phyloP scores from a whole-genome alignment of 2,329 filamentous ascomycete genomes.

The Knufia petricola region DNA sequence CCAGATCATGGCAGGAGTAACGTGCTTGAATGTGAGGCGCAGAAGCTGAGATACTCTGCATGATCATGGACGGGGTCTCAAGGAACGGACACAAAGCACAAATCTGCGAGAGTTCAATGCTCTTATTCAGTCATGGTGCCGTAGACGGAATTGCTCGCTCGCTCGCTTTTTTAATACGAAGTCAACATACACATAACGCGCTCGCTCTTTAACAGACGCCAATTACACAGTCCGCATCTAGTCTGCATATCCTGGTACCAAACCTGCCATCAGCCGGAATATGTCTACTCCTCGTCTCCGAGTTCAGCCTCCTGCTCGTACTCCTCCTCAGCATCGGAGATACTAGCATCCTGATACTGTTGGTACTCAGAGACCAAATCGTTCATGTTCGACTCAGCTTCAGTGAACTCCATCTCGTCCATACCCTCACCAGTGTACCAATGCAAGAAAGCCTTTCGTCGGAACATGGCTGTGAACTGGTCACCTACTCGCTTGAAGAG shows the following conservation, averaged over 20 bases:
- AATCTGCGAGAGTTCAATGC: too few species aligned
- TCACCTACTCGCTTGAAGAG: conserved; percentile 99
- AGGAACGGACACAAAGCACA: too few species aligned
- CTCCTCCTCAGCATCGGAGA: conserved; percentile 96
- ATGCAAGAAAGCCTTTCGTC: conserved; percentile 99
- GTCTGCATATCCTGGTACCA: too few species aligned
- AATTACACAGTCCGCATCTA: background rate
- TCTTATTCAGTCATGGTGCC: too few species aligned
- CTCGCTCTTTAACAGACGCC: background rate
- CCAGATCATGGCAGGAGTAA: too few species aligned
- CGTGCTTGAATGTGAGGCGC: too few species aligned
- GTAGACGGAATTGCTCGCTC: background rate
- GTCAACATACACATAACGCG: background rate
- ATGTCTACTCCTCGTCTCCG: conserved; percentile 19
- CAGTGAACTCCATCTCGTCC: conserved; percentile 99
- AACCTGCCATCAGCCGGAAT: background rate
- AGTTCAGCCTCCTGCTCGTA: conserved; percentile 37
- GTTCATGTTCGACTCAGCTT: conserved; percentile 99
- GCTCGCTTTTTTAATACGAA: background rate
- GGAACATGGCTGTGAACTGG: conserved; percentile 99
- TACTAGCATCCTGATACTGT: conserved; percentile 98
- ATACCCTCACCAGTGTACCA: conserved; percentile 99
- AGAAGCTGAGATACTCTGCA: too few species aligned
- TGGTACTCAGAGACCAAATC: conserved; percentile 99
- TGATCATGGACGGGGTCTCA: too few species aligned